Evolutionary conservation across 495 filamentous ascomycete genomes (phyloP).

Genomic region (Filosporella fistucella): DNA sequence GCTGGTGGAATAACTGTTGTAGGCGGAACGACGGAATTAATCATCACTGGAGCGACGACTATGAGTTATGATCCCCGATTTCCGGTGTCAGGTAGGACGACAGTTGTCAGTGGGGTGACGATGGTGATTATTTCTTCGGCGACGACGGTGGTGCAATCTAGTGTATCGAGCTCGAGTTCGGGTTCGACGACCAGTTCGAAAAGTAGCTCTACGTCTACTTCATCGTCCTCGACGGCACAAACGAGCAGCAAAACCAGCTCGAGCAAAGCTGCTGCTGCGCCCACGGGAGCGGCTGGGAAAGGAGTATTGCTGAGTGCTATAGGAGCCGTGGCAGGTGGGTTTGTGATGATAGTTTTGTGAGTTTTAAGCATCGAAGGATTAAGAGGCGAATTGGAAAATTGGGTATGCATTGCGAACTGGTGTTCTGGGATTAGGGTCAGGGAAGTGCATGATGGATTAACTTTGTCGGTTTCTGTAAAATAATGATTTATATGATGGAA

Average conservation of each 20-base stretch:
- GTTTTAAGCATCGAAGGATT: too few species aligned
- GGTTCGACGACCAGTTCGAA: background rate
- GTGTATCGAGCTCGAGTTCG: background rate
- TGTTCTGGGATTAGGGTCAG: too few species aligned
- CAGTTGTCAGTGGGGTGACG: conserved; percentile 17
- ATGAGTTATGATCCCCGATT: conserved; percentile 7
- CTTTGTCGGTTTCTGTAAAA: too few species aligned
- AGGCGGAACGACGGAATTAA: conserved; percentile 11
- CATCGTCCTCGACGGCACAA: background rate
- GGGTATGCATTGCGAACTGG: too few species aligned
- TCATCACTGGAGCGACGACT: conserved; percentile 15
- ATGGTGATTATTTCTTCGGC: conserved; percentile 11
- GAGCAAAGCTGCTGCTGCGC: background rate
- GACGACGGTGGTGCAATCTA: conserved; percentile 9
- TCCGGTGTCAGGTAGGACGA: conserved; percentile 13
- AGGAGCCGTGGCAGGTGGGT: background rate
- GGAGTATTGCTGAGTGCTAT: background rate
- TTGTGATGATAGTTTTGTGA: background rate
- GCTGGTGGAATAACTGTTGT: conserved; percentile 18
- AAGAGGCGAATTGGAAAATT: too few species aligned
- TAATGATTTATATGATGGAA: too few species aligned
- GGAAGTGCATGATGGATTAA: too few species aligned
- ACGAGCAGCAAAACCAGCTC: background rate
- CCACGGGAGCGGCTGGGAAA: background rate
- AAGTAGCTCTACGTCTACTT: background rate